Conservation (phyloP, 345 rosid genomes). For the Eutrema japonicum region DNA sequence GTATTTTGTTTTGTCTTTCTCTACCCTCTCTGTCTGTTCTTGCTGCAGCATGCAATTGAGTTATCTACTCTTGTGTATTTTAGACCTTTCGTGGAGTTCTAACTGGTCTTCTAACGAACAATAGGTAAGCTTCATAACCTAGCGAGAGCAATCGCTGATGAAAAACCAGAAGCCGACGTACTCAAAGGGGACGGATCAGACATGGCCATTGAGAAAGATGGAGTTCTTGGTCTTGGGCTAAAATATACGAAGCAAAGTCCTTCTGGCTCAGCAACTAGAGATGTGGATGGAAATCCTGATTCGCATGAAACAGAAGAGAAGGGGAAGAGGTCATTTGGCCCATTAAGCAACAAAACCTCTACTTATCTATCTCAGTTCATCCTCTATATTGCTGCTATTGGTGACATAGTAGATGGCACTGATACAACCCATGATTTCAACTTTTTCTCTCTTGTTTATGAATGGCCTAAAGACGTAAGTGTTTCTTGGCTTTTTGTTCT, state of each 20-base stretch:
- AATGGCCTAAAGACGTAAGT: conserved; percentile 99
- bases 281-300: conserved; percentile 52
- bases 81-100: conserved; percentile 28
- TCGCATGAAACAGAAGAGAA: conserved; percentile 69
- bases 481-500: conserved; percentile 31
- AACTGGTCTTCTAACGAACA: conserved; percentile 40
- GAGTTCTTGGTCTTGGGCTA: conserved; percentile 91
- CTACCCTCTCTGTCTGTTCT: conserved; percentile 15
- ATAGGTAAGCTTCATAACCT: conserved; percentile 96
- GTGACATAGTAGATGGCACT: conserved; percentile 98
- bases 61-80: conserved; percentile 22
- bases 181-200: conserved; percentile 60
- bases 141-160: conserved; percentile 93
- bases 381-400: conserved; percentile 94
- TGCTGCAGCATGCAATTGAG: conserved; percentile 17
- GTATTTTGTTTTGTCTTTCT: conserved; percentile 47
- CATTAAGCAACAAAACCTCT: conserved; percentile 76
- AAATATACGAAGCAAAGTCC: conserved; percentile 58
- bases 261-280: conserved; percentile 52
- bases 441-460: conserved; percentile 90
- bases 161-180: conserved; percentile 67
- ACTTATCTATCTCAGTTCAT: conserved; percentile 92
- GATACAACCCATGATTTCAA: conserved; percentile 99
- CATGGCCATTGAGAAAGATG: conserved; percentile 62
- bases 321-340: conserved; percentile 80